Base-by-base conservation (phyloP, 1,284 basidiomycete species). In the Tylopilus sp. region DNA sequence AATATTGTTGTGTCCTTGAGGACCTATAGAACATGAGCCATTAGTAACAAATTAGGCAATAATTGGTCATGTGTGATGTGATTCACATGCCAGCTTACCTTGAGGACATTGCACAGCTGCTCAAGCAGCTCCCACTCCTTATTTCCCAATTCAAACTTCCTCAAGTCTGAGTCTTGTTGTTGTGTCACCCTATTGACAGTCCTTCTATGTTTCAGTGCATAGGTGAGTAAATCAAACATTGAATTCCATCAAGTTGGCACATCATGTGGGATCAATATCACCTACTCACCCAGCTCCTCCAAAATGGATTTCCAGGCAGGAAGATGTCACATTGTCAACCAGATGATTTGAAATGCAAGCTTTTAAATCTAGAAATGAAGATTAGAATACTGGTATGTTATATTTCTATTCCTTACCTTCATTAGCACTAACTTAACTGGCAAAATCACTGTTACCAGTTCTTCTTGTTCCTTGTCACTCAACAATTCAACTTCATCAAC, bases 141-240 rank as follows among this genome's bases (percentile, higher is more conserved):
- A 3, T 68, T 39, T 0, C 17, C 16, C 9, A 78, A 35, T 62
- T 76, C 67, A n/a, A 57, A 75, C 1, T 56, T n/a, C 1, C 70
- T 65, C 41, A 75, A 33, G 0, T 35, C 59, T 6, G 68, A 56
- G 39, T 34, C 14, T 57, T 12, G 0, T 12, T 55, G 16, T 35
- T 64, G 35, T 13, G 62, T 68, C 2, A 70, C n/a, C 21, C 6
- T 13, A 39, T 72, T 41, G 8, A 69, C 37, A 3, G 50, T 67
- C 8, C 31, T 7, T 0, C 17, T 9, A 64, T 70, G 60, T 1
- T 35, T 10, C 8, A 69, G 8, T 19, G 55, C 50, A 39, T 68
- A 60, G 3, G 6, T 34, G 45, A 71, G 34, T 60, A 66, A 56
- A 19, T 57, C 9, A 1, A 60, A 61, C 23, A 50, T 65, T 0